Percentiles rank a stretch among this genome's conserved stretches.
phyloP scores from a whole-genome alignment of 2,329 filamentous ascomycete genomes.

The Dothistroma pini region DNA sequence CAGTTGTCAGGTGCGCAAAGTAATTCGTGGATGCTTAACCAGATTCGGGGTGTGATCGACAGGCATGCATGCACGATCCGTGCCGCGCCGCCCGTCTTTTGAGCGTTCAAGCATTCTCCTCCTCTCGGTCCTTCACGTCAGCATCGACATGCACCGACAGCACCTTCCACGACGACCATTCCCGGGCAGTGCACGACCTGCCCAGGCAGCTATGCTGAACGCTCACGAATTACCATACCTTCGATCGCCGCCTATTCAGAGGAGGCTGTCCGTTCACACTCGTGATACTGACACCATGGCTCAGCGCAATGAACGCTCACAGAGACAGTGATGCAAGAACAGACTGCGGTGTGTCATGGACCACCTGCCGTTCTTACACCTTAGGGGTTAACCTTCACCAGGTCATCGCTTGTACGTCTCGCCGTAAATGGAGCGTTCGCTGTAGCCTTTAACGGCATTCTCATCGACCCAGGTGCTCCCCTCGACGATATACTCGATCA shows the following conservation, averaged over 20 bases:
- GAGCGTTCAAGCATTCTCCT: too few relatives aligned
- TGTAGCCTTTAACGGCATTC: slow-evolving; percentile 39
- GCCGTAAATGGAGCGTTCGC: slow-evolving; percentile 48
- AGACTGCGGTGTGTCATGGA: too few relatives aligned
- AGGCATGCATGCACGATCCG: background rate
- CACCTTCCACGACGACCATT: background rate
- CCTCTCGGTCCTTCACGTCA: background rate
- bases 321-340: background rate
- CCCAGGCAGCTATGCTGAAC: too few relatives aligned
- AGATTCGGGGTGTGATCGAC: background rate
- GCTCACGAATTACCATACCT: too few relatives aligned
- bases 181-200: background rate
- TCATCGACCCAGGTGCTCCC: slow-evolving; percentile 43
- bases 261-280: background rate
- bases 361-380: background rate
- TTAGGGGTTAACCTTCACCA: slow-evolving; percentile 26
- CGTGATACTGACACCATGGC: background rate
- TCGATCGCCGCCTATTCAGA: too few relatives aligned
- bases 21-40: background rate
- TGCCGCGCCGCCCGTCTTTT: too few relatives aligned
- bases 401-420: slow-evolving; percentile 45
- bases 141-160: background rate
- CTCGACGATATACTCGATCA: slow-evolving; percentile 47
- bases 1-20: background rate
- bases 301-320: background rate